Evolutionary conservation across 1,139 yeast genomes (phyloP), one percentile per base, ranked within the genome.

Genomic region (Starmera stellimalicola): DNA sequence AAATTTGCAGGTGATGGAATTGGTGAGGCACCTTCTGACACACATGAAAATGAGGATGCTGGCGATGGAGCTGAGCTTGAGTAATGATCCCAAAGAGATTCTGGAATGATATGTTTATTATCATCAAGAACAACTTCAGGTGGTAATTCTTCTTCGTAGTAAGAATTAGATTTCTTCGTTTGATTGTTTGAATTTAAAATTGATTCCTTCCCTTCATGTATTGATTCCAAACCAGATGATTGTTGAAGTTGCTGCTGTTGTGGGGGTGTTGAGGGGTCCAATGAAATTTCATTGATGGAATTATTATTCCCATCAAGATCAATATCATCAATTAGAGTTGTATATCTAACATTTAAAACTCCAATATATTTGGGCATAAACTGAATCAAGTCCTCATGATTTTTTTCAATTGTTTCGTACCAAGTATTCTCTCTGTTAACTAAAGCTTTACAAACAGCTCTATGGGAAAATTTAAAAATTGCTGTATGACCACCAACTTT

Each of bases 401-500:
- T 62, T 30, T 66, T 58, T 57, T 91, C 96, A 31, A 91, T 78
- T 5, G 80, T 74, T 55, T 93, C 98, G 55, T 93, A 93, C 79
- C 94, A 88, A 41, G 68, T 61, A 55, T 91, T 84, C 52, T 93
- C 99, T 41, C 95, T 66, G 48, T 85, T 85, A 41, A 87, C 83
- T 40, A 91, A 62, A 1, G 94, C 93, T 56, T 93, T 93, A 57
- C 98, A 91, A n/a, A 93, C 95, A 0, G 97, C 97, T 37, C 84
- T 67, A 46, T 78, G 81, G 7, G 94, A 81, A 52, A 91, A 91
- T 42, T 91, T 70, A 58, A 91, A 93, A 31, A 93, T 87, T 2
- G 97, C 96, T 0, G 96, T 91, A 54, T 93, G 99, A 1, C 99
- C 99, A 8, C 99, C 99, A 7, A 93, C 98, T 51, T 83, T 83